Conservation (phyloP, 2,329 filamentous ascomycete genomes). For the Fusarium chuoi region DNA sequence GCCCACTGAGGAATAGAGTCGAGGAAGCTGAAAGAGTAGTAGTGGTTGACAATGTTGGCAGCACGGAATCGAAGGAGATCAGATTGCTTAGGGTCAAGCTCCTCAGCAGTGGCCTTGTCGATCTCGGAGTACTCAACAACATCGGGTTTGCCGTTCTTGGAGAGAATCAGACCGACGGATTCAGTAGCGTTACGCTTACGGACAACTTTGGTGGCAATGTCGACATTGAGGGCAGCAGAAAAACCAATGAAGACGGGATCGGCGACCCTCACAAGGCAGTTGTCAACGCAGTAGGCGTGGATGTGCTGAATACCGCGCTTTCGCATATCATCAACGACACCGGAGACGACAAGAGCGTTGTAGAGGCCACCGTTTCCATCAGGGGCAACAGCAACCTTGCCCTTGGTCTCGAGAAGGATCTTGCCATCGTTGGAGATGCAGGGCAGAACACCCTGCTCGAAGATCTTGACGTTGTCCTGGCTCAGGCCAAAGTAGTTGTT, state of each 20-base stretch:
- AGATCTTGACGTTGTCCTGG: constrained; percentile 87
- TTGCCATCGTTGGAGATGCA: constrained; percentile 98
- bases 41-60: constrained; percentile 99
- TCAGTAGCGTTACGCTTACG: constrained; percentile 97
- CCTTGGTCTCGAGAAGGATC: constrained; percentile 92
- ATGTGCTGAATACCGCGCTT: constrained; percentile 92
- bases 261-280: constrained; percentile 98
- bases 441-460: constrained; percentile 95
- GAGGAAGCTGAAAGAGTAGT: constrained; percentile 95
- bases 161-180: constrained; percentile 91
- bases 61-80: constrained; percentile 93
- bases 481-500: constrained; percentile 91
- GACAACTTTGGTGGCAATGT: constrained; percentile 99
- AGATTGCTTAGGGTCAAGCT: constrained; percentile 82
- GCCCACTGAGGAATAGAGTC: constrained; percentile 89
- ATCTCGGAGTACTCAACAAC: constrained; percentile 99
- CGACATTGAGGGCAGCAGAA: constrained; percentile 84
- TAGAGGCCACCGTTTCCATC: constrained; percentile 98
- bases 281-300: constrained; percentile 98
- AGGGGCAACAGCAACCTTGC: constrained; percentile 91
- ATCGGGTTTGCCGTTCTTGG: constrained; percentile 95
- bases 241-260: constrained; percentile 97
- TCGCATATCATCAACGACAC: constrained; percentile 87
- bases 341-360: constrained; percentile 83
- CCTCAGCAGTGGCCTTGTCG: constrained; percentile 86